Percentiles rank a stretch among this genome's conserved stretches.
These are phyloP conservation scores for Stagonosporopsis chrysanthemi DNA, from an alignment of 2,329 filamentous ascomycete species.

Conservation along the genomic window DNA sequence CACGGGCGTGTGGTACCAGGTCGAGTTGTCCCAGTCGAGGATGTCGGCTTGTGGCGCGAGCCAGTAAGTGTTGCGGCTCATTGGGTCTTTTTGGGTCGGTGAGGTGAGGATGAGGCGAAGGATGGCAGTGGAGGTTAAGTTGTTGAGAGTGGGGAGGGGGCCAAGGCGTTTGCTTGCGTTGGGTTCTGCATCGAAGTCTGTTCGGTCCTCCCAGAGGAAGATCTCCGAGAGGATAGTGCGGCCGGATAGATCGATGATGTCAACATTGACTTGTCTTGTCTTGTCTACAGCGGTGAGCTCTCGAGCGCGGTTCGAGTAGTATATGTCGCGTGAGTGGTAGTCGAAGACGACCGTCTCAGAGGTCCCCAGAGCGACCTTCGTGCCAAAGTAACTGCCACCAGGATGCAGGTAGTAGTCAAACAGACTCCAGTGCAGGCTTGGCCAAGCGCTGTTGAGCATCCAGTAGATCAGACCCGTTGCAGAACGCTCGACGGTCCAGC, in stretches of 20 bases:
- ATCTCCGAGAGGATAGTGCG: slow-evolving; percentile 29
- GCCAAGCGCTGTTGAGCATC: slow-evolving; percentile 73
- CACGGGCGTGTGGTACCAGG: slow-evolving; percentile 68
- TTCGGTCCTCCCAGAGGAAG: not conserved
- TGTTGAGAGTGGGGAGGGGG: slow-evolving; percentile 30
- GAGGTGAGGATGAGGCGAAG: slow-evolving; percentile 58
- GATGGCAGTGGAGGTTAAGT: slow-evolving; percentile 57
- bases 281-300: not conserved
- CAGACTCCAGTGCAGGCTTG: slow-evolving; percentile 69
- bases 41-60: slow-evolving; percentile 56
- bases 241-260: slow-evolving; percentile 61
- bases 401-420: slow-evolving; percentile 70
- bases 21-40: slow-evolving; percentile 64
- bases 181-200: slow-evolving; percentile 48
- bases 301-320: slow-evolving; percentile 62
- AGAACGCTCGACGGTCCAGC: slow-evolving; percentile 60
- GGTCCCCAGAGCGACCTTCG: slow-evolving; percentile 56
- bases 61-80: slow-evolving; percentile 70
- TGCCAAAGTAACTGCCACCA: slow-evolving; percentile 66
- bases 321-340: slow-evolving; percentile 56
- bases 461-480: slow-evolving; percentile 71
- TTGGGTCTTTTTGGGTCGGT: slow-evolving; percentile 18
- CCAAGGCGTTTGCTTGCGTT: slow-evolving; percentile 48
- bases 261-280: slow-evolving; percentile 55
- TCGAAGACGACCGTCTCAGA: slow-evolving; percentile 65